These are phyloP conservation scores for Capronia americana DNA, from an alignment of 2,329 filamentous ascomycete genomes.

Conservation along the genomic window DNA sequence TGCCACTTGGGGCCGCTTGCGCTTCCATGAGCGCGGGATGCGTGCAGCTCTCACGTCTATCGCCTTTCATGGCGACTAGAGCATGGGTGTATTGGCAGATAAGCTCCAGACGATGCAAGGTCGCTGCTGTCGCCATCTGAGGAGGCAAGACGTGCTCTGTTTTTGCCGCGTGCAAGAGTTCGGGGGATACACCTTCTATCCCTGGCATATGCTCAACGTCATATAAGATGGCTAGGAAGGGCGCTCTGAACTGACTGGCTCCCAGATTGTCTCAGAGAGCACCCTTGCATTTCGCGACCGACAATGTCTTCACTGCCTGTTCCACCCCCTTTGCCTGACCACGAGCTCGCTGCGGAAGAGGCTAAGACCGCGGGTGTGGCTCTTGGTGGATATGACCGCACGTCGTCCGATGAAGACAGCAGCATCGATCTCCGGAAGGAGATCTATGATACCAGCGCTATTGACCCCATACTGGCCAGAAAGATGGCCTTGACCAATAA, in stretches of 20 bases:
- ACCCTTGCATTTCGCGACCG: background rate
- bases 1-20: background rate
- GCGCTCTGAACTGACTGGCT: background rate
- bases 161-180: background rate
- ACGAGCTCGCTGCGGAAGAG: conserved; percentile 16
- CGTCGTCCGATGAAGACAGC: conserved; percentile 26
- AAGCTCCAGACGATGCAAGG: background rate
- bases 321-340: conserved; percentile 20
- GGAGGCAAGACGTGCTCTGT: conserved; percentile 20
- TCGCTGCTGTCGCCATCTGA: conserved; percentile 19
- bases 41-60: background rate
- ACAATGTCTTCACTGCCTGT: conserved; percentile 18
- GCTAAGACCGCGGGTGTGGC: conserved; percentile 7
- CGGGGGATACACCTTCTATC: background rate
- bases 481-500: conserved; percentile 49
- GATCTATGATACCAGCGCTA: conserved; percentile 30
- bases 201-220: conserved; percentile 1
- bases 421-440: conserved; percentile 27
- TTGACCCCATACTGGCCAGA: conserved; percentile 47
- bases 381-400: conserved; percentile 3
- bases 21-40: background rate
- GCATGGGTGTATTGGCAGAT: conserved; percentile 1
- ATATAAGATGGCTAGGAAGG: background rate
- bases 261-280: background rate
- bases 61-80: background rate